Conservation (phyloP, 2,329 filamentous ascomycete species). For the Xylaria digitata region DNA sequence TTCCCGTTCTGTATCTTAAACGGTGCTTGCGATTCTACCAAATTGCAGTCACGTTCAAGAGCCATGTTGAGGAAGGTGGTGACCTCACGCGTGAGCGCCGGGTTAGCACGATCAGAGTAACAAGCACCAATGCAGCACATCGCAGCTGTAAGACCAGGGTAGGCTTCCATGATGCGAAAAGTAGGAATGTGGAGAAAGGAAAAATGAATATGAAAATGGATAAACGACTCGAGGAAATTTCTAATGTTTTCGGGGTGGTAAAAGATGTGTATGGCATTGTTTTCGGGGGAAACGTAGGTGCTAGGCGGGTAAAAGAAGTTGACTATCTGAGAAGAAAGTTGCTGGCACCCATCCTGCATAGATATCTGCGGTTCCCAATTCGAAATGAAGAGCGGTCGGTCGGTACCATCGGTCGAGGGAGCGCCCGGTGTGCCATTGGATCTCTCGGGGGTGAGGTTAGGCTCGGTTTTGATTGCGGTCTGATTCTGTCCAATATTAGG, state of each 20-base stretch:
- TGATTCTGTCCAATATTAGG: slow-evolving; percentile 76
- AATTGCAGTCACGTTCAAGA: slow-evolving; percentile 66
- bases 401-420: slow-evolving; percentile 56
- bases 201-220: slow-evolving; percentile 79
- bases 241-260: slow-evolving; percentile 76
- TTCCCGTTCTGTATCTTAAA: slow-evolving; percentile 55
- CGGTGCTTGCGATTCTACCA: slow-evolving; percentile 53
- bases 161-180: slow-evolving; percentile 73
- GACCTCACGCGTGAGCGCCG: slow-evolving; percentile 71
- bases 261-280: slow-evolving; percentile 66
- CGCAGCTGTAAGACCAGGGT: slow-evolving; percentile 73
- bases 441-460: slow-evolving; percentile 65
- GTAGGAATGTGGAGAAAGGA: slow-evolving; percentile 78
- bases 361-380: slow-evolving; percentile 61
- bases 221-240: slow-evolving; percentile 77
- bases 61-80: slow-evolving; percentile 72
- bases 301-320: slow-evolving; percentile 68
- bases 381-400: slow-evolving; percentile 58
- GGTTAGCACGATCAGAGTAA: slow-evolving; percentile 72
- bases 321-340: slow-evolving; percentile 66
- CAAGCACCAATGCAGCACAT: slow-evolving; percentile 81
- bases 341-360: slow-evolving; percentile 63
- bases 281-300: slow-evolving; percentile 66
- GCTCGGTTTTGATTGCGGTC: slow-evolving; percentile 76
- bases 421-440: slow-evolving; percentile 58